Percentiles rank a stretch among this genome's conserved stretches.
phyloP scores from a whole-genome alignment of 202 grass and related monocot species.

The Miscanthus sacchariflorus region DNA sequence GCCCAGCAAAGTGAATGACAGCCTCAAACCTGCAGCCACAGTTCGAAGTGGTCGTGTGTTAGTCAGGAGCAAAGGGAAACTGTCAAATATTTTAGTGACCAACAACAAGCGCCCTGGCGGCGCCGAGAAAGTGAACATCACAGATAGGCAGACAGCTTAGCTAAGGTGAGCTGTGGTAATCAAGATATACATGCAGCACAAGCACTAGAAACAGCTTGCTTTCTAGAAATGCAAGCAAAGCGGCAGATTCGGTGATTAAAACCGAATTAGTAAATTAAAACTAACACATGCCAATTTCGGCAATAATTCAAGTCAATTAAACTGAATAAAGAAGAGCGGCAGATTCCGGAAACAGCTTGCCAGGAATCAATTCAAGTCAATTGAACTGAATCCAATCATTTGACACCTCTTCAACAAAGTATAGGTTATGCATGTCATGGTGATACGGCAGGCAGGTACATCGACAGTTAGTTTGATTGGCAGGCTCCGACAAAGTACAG shows the following conservation, averaged over 20 bases:
- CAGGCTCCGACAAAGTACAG: neutral
- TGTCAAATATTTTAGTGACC: neutral
- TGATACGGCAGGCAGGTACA: conserved; percentile 1
- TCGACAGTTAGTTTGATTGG: neutral
- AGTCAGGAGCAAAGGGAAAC: neutral
- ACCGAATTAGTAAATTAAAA: no score
- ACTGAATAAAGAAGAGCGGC: neutral
- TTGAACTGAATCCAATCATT: conserved; percentile 26
- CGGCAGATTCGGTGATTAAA: neutral
- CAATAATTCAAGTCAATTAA: neutral
- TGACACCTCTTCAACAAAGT: conserved; percentile 10
- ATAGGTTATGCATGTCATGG: no score
- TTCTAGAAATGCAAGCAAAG: neutral
- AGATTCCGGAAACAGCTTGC: neutral
- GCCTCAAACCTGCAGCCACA: conserved; percentile 79
- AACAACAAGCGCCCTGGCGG: neutral
- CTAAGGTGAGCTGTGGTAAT: neutral
- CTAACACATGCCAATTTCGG: no score
- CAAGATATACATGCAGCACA: neutral
- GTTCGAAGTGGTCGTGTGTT: neutral
- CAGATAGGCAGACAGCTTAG: neutral
- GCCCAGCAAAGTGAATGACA: conserved; percentile 95
- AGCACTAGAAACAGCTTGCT: neutral
- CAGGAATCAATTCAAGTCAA: neutral
- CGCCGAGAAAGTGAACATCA: neutral